These are phyloP conservation scores for Penicillium sp. DNA, from an alignment of 2,329 filamentous ascomycete genomes.

Conservation along the genomic window DNA sequence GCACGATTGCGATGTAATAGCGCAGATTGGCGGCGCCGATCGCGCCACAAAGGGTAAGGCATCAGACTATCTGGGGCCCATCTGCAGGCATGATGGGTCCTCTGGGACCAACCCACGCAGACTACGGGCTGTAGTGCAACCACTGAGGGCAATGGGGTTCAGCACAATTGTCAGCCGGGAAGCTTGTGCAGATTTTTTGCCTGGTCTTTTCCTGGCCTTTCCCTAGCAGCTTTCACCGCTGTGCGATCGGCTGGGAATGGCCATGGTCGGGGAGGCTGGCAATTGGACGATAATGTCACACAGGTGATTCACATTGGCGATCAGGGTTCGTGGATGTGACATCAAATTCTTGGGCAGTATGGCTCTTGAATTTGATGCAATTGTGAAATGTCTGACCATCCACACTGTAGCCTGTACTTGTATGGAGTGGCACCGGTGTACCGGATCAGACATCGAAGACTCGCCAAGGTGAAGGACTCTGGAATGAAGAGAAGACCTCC, in stretches of 20 bases:
- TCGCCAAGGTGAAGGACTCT: no score
- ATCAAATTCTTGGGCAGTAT: no score
- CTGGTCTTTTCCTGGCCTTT: no score
- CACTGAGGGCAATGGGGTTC: constrained; percentile 22
- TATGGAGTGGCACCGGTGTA: no score
- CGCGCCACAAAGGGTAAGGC: constrained; percentile 16
- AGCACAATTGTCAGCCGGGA: constrained; percentile 22
- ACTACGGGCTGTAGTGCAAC: constrained; percentile 26
- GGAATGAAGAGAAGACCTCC: no score
- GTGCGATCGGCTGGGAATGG: neutral
- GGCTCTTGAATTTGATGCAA: no score
- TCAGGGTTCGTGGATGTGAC: no score
- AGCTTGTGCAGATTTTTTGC: constrained; percentile 12
- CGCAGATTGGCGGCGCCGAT: constrained; percentile 24
- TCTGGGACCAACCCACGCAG: constrained; percentile 8
- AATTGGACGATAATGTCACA: neutral
- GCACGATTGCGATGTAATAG: constrained; percentile 29
- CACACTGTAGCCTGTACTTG: no score
- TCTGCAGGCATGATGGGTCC: constrained; percentile 17
- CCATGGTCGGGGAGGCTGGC: no score
- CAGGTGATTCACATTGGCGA: neutral
- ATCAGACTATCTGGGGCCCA: constrained; percentile 14
- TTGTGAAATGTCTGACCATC: no score
- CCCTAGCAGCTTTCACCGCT: neutral
- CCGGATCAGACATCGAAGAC: no score